Evolutionary conservation across 768 basidiomycete genomes (phyloP), one percentile per base, ranked within the genome.

Genomic region (Suillus paluster): DNA sequence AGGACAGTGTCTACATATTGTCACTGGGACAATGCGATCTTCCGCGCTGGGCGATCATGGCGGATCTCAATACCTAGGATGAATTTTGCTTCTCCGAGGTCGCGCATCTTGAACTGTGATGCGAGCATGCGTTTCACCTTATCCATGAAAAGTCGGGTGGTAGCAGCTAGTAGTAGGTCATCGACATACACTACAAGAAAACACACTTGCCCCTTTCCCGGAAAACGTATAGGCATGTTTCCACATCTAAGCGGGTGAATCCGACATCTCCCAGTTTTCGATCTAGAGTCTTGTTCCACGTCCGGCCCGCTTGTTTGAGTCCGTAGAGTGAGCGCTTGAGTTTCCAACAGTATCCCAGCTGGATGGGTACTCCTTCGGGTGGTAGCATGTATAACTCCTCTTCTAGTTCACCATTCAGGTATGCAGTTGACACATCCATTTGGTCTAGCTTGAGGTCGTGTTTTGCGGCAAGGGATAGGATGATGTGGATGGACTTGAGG

Each of bases 21-120:
- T 21, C 21, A 27, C 57, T 74, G 78, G 25, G 66, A 73, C 1
- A 79, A 52, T 33, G 69, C 63, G 50, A 78, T 65, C 14, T 71
- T 75, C 3, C 64, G 62, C 4, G 54, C 57, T 15, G 48, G 36
- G 9, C 57, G 58, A 54, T 80, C 66, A 11, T 73, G 57, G 12
- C 53, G 58, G 61, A 80, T 64, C 45, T 72, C 59, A 33, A 79
- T 64, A 5, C 78, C 73, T n/a, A 79, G 69, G 7, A 77, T 55
- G 65, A 63, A 73, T 19, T 33, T 58, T 5, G 55, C 59, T 30
- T 50, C 5, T 60, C 59, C 46, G 11, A 60, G 48, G 49, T 53
- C 48, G 15, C 48, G 6, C 59, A 60, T 60, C 33, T 60, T 60
- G 59, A 60, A 60, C 12, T 27, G 19, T 12, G 12, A 34, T 42